These are phyloP conservation scores for Russula lepida DNA, from an alignment of 768 basidiomycete genomes.

Conservation along the genomic window DNA sequence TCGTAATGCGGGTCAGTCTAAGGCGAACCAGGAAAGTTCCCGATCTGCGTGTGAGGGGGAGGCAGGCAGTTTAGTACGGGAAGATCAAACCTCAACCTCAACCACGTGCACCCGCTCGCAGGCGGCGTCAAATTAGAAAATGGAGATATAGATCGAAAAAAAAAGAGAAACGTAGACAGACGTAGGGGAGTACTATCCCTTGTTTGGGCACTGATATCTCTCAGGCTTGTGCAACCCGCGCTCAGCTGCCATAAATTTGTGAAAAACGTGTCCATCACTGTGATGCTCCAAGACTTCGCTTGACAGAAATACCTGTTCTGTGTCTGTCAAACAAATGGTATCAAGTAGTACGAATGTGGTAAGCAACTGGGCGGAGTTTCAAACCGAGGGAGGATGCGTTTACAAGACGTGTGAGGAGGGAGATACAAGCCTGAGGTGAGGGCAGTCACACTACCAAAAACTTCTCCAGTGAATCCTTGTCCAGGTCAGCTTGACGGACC, in stretches of 20 bases:
- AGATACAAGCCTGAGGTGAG: background rate
- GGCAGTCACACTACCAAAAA: too few species aligned
- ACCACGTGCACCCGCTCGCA: too few species aligned
- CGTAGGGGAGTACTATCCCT: background rate
- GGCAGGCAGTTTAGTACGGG: background rate
- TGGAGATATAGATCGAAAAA: too few species aligned
- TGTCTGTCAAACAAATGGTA: background rate
- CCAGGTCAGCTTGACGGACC: background rate
- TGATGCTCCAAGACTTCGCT: too few species aligned
- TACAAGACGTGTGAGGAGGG: background rate
- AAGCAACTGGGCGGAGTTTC: background rate
- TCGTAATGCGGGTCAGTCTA: background rate
- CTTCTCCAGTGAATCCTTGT: too few species aligned
- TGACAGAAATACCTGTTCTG: background rate
- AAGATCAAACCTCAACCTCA: too few species aligned
- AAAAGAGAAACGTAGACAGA: background rate
- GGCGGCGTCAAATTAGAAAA: background rate
- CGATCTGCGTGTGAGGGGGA: background rate
- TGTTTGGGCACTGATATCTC: background rate
- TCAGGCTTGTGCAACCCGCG: too few species aligned
- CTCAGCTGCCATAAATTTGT: background rate
- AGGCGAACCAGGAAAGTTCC: background rate
- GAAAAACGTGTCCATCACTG: background rate
- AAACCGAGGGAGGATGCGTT: background rate
- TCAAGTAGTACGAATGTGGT: background rate